A percentile compares a stretch with the other conserved stretches of the same genome.
Evolutionary conservation across 208 protist species (phyloP).

Genomic region (Zelonia costaricensis): DNA sequence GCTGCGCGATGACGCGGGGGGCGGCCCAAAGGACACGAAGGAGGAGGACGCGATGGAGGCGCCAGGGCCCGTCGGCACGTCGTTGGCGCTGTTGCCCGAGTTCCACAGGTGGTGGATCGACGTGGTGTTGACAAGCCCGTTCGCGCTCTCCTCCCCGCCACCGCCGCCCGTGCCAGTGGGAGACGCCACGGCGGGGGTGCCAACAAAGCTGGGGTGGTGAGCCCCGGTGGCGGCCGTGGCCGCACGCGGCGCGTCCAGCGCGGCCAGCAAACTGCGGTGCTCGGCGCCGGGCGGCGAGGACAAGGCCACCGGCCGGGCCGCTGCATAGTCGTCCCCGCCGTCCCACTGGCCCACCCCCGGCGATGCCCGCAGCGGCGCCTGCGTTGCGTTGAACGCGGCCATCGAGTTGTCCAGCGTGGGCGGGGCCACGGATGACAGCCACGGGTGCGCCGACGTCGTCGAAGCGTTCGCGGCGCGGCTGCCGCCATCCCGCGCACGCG

Average conservation of each 20-base stretch:
- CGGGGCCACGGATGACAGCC: not conserved
- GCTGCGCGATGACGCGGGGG: not conserved
- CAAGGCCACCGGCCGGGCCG: no score
- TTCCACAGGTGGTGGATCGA: conserved; percentile 2
- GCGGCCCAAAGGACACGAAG: not conserved
- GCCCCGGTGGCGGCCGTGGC: not conserved
- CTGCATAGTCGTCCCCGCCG: not conserved
- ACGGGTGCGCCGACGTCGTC: not conserved
- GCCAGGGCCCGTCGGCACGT: not conserved
- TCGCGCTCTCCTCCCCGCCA: not conserved
- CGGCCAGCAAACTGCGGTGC: conserved; percentile 7
- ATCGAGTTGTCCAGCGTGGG: not conserved
- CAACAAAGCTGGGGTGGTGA: conserved; percentile 1
- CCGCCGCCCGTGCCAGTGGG: not conserved
- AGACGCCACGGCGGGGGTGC: not conserved
- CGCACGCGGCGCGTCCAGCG: conserved; percentile 10
- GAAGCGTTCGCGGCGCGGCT: no score
- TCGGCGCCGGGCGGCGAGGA: not conserved
- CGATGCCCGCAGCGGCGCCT: not conserved
- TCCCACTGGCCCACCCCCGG: not conserved
- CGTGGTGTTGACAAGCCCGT: conserved; percentile 10
- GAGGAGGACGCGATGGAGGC: not conserved
- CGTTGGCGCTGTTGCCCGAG: no score
- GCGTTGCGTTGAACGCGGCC: no score
- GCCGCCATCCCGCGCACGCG: no score